phyloP scores from a whole-genome alignment of 352 stramenopile genomes.

The Globisporangium cylindrosporum region DNA sequence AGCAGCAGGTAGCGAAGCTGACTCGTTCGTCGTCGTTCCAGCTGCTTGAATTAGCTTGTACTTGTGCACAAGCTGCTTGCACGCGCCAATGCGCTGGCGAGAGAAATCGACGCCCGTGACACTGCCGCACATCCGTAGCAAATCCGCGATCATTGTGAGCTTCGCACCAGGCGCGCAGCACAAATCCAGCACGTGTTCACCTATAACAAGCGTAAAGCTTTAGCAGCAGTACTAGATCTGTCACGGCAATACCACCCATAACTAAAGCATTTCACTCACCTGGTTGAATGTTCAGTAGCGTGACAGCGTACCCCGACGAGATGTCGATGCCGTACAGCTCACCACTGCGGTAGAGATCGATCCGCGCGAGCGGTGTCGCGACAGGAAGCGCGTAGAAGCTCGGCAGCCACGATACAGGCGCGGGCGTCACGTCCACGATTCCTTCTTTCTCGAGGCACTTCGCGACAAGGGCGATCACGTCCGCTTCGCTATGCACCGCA shows the following conservation, averaged over 20 bases:
- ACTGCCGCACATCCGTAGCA: conserved; percentile 52
- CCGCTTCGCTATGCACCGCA: conserved; percentile 6
- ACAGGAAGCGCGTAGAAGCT: conserved; percentile 68
- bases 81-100: conserved; percentile 73
- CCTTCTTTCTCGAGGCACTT: conserved; percentile 8
- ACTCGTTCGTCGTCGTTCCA: neutral
- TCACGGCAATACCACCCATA: neutral
- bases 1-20: neutral
- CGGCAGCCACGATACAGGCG: conserved; percentile 45
- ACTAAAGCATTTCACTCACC: conserved; percentile 19
- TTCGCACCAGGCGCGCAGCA: conserved; percentile 94
- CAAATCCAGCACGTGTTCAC: conserved; percentile 90
- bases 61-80: conserved; percentile 90
- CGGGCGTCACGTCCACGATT: conserved; percentile 5
- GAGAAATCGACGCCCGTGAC: conserved; percentile 89
- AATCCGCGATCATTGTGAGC: conserved; percentile 89
- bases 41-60: conserved; percentile 78
- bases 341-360: conserved; percentile 45
- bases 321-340: conserved; percentile 84
- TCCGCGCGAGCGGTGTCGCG: conserved; percentile 36
- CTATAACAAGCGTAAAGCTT: neutral
- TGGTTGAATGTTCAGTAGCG: conserved; percentile 52
- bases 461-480: conserved; percentile 6
- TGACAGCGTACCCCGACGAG: conserved; percentile 72
- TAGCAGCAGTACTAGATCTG: neutral